phyloP scores from a whole-genome alignment of 1,284 basidiomycete genomes.

The Fomitopsis pinicola region DNA sequence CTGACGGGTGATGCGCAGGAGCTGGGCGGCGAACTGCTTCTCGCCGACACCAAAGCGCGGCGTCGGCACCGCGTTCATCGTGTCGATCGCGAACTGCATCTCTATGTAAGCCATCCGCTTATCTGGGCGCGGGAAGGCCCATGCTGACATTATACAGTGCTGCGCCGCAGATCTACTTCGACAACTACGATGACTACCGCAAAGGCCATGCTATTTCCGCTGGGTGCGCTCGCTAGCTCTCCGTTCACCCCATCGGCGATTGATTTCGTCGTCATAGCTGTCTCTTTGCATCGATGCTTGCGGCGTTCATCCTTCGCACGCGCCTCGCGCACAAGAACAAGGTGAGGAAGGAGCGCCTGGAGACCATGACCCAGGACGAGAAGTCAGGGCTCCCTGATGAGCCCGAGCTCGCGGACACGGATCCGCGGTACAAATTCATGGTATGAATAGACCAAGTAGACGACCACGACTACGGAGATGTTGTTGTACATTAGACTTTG shows the following conservation, averaged over 20 bases:
- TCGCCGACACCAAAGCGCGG: slow-evolving; percentile 55
- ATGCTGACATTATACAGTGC: slow-evolving; percentile 30
- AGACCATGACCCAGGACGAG: slow-evolving; percentile 25
- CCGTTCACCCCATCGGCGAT: neutral
- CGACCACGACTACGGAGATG: neutral
- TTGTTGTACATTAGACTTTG: neutral
- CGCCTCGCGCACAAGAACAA: slow-evolving; percentile 37
- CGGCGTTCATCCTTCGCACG: slow-evolving; percentile 38
- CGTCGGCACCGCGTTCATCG: slow-evolving; percentile 54
- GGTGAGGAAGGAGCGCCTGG: slow-evolving; percentile 26
- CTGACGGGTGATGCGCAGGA: slow-evolving; percentile 29
- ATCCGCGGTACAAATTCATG: slow-evolving; percentile 41
- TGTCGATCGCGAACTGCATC: slow-evolving; percentile 51
- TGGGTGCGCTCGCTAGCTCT: slow-evolving; percentile 28
- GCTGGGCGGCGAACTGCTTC: slow-evolving; percentile 54
- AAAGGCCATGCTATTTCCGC: slow-evolving; percentile 52
- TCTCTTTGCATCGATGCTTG: slow-evolving; percentile 35
- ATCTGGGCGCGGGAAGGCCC: neutral
- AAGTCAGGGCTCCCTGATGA: slow-evolving; percentile 22
- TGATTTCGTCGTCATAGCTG: slow-evolving; percentile 26
- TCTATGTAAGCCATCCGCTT: slow-evolving; percentile 40
- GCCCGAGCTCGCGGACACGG: slow-evolving; percentile 40
- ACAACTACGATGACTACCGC: slow-evolving; percentile 42
- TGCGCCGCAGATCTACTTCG: slow-evolving; percentile 56
- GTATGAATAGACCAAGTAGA: slow-evolving; percentile 15